phyloP scores from a whole-genome alignment of 495 filamentous ascomycete species.

The Friedmanniomyces simplex region DNA sequence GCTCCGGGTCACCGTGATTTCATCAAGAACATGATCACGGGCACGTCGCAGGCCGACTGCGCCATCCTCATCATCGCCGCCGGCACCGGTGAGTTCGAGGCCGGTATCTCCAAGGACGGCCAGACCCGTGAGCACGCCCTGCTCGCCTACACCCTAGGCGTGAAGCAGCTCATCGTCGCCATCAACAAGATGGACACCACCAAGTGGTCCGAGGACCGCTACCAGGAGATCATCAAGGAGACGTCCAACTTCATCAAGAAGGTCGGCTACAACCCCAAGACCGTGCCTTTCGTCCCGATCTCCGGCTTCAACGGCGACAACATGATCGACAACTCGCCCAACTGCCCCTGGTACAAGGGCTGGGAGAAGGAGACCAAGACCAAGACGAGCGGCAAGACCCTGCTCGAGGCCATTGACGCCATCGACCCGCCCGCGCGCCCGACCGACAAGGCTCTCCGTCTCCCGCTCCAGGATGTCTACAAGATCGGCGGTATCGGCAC shows the following conservation, averaged over 20 bases:
- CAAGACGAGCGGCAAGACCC: constrained; percentile 89
- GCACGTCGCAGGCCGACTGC: constrained; percentile 99
- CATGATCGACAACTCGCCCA: constrained; percentile 87
- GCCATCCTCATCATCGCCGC: constrained; percentile 99
- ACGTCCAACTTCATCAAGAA: constrained; percentile 99
- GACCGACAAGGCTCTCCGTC: constrained; percentile 96
- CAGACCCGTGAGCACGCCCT: constrained; percentile 99
- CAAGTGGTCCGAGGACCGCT: constrained; percentile 95
- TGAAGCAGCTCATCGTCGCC: constrained; percentile 99
- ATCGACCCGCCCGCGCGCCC: constrained; percentile 90
- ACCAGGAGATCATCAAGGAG: constrained; percentile 99
- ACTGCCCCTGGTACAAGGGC: constrained; percentile 99
- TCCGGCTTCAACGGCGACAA: constrained; percentile 99
- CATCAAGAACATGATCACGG: constrained; percentile 99
- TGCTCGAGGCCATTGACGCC: constrained; percentile 95
- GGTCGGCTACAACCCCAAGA: constrained; percentile 99
- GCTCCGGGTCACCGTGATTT: constrained; percentile 99
- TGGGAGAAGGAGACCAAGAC: constrained; percentile 99
- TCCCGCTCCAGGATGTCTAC: constrained; percentile 99
- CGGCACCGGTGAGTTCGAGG: constrained; percentile 99
- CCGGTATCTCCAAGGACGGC: constrained; percentile 99
- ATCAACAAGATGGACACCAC: constrained; percentile 99
- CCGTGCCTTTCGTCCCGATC: constrained; percentile 97
- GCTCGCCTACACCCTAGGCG: constrained; percentile 99
- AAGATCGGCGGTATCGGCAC: constrained; percentile 99